Base-by-base conservation (phyloP, 202 grass and related monocot species). In the Brachypodium distachyon region DNA sequence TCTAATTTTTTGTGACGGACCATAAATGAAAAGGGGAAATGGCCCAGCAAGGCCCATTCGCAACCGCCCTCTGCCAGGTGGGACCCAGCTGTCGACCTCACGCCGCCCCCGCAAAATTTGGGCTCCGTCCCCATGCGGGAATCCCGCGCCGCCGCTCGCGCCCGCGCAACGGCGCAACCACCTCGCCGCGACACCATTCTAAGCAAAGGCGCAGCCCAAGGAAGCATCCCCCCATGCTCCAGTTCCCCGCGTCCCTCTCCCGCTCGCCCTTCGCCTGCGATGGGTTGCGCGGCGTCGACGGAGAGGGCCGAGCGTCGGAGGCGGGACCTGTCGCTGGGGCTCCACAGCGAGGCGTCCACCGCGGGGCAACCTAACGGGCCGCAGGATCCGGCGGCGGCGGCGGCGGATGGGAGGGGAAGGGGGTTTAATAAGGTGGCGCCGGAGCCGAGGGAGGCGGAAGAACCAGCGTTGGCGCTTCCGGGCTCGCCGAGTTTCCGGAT, bases 401-500 rank as follows among this genome's bases (percentile, higher is more conserved):
- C 55, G 6, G 19, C 17, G 19, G 49, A 27, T 1, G 4, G 52
- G 52, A 82, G 61, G 73, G 81, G 52, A 73, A 67, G 61, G 16
- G 36, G 74, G 1, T 33, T 74, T 25, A 83, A 76, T 25, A 83
- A 76, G 79, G 75, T 87, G 12, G 79, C 69, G 11, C 79, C 73
- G 42, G 78, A 78, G 56, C 77, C 77, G 31, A 64, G 25, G 65
- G 72, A 53, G 1, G 49, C 28, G 28, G 76, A 47, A 7, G 40
- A n/a, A 0, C 6, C 19, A 4, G 25, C 54, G 49, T 2, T 12
- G 52, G 17, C 21, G 17, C 62, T 50, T 51, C 82, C 75, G 8
- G 86, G 85, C 0, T 92, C 90, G 5, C 86, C 90, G 7, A 88
- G 90, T 72, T 88, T 88, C 61, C 41, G 90, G 64, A 57, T 81